Conservation (phyloP, 2,329 filamentous ascomycete genomes). For the Ceratocystis diversiconidia region DNA sequence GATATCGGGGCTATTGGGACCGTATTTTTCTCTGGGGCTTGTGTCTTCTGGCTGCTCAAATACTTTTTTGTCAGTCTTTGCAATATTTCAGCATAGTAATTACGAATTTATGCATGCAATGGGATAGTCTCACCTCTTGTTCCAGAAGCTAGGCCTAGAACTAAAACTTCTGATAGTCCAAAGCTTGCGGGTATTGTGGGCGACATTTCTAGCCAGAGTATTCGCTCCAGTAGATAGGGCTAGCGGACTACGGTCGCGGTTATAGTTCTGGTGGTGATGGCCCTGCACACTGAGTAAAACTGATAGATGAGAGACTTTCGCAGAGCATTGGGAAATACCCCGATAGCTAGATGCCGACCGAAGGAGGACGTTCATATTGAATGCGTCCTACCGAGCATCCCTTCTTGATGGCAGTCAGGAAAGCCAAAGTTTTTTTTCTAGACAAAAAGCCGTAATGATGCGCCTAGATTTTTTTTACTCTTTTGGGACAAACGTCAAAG, state of each 20-base stretch:
- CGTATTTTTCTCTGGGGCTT: not conserved
- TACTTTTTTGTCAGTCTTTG: not conserved
- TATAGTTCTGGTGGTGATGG: not conserved
- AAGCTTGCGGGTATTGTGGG: not conserved
- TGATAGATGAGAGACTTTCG: not conserved
- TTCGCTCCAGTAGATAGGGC: not conserved
- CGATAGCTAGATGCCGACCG: slow-evolving; percentile 7
- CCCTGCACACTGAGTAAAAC: not conserved
- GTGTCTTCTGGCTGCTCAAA: not conserved
- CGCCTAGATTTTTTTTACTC: not conserved
- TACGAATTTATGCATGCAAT: not conserved
- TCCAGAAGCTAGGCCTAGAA: not conserved
- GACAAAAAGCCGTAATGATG: not conserved
- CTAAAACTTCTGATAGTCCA: not conserved
- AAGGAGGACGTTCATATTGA: slow-evolving; percentile 16
- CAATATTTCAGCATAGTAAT: not conserved
- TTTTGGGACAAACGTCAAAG: not conserved
- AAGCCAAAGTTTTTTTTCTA: not conserved
- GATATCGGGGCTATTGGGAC: not conserved
- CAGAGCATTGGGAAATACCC: not conserved
- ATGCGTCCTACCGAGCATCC: not conserved
- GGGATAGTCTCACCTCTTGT: slow-evolving; percentile 1
- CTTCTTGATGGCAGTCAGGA: not conserved
- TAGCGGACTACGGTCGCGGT: not conserved
- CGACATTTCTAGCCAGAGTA: not conserved